phyloP scores from a whole-genome alignment of 2,329 filamentous ascomycete genomes.

The Aspergillus sp. region DNA sequence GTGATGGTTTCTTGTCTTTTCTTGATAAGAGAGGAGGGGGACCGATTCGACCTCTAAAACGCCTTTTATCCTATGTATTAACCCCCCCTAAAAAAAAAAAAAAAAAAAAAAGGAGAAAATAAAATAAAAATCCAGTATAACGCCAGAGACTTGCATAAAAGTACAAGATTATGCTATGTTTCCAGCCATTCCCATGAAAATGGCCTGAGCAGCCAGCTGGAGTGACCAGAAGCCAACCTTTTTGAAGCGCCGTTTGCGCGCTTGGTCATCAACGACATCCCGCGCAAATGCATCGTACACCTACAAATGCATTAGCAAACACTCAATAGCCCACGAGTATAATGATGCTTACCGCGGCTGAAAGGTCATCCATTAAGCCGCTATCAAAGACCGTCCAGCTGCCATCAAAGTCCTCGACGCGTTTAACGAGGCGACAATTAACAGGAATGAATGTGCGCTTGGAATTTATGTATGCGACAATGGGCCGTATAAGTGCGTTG shows the following conservation, averaged over 20 bases:
- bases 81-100: no score
- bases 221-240: constrained; percentile 97
- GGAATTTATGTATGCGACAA: constrained; percentile 97
- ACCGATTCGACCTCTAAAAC: no score
- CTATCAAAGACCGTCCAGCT: constrained; percentile 94
- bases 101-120: no score
- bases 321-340: constrained; percentile 1
- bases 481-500: constrained; percentile 88
- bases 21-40: no score
- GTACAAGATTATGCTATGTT: constrained; percentile 54
- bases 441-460: constrained; percentile 94
- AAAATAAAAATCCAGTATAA: not conserved
- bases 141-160: constrained; percentile 8
- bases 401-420: constrained; percentile 82
- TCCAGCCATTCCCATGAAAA: constrained; percentile 92
- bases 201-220: constrained; percentile 83
- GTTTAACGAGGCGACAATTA: constrained; percentile 89
- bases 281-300: constrained; percentile 91
- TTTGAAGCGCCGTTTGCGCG: constrained; percentile 78
- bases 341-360: constrained; percentile 60
- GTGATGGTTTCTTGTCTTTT: no score
- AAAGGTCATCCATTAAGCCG: constrained; percentile 88
- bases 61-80: no score
- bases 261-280: constrained; percentile 85
- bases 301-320: constrained; percentile 27